Base-by-base conservation (phyloP, 208 protist genomes). In the Trypanosoma brucei region DNA sequence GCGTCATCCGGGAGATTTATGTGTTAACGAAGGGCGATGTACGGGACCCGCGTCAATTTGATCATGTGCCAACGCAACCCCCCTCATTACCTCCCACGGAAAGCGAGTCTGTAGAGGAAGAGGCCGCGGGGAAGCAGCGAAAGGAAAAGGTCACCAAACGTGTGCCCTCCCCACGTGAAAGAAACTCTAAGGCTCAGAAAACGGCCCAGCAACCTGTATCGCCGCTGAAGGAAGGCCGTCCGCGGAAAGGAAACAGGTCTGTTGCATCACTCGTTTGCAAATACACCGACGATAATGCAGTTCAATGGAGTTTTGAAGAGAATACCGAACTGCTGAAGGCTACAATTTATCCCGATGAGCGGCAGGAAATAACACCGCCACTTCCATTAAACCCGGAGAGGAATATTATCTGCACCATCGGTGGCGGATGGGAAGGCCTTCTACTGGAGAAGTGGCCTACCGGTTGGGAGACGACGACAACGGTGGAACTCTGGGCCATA, bases 391-490 rank as follows among this genome's bases (percentile, higher is more conserved):
- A 79, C 49, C 72, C 77, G 0, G 65, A 72, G 36, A 81, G 75
- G 55, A 78, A 63, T 53, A 86, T 93, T 65, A 48, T 77, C 35
- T 76, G 61, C 51, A 79, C 84, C 0, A 57, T 91, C 1, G 90
- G 80, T 48, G 90, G 90, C 35, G 78, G 74, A 54, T 95, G 90
- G 86, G 86, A 92, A 61, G 90, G 86, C 2, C 75, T 95, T 22
- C 73, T 95, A 48, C 34, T 82, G 42, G 86, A 91, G 30, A 95
- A 95, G 75, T 95, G 90, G 86, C 86, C 81, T 30, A 83, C 78
- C 60, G 86, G 90, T 35, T 95, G 86, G 86, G 82, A 91, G 67
- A 77, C 86, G 36, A 80, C 76, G 37, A 81, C 79, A 8, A 87
- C 82, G 13, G 83, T 92, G 48, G 78, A 89, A 65, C 66, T 81